Base-by-base conservation (phyloP, 2,329 filamentous ascomycete species). In the Periconia sp. region DNA sequence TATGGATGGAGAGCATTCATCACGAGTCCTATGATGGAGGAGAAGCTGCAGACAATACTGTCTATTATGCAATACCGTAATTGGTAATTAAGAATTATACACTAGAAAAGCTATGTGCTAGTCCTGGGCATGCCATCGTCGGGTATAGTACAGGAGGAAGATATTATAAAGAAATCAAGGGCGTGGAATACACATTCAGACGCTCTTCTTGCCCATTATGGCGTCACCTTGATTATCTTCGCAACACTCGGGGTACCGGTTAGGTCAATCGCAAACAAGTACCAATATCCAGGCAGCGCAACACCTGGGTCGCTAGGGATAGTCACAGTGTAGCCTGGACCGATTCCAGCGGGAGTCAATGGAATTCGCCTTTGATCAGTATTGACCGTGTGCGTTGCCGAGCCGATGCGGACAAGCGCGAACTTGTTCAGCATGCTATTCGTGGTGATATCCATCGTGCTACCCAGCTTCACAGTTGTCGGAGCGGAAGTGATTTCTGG, bases 321-420 rank as follows among this genome's bases (percentile, higher is more conserved):
- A 15, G n/a, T 5, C 15, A 18, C 31, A 11, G 18, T 17, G 13
- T 34, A 34, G 10, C 22, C n/a, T 5, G 9, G 10, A 13, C 31
- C 31, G 15, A 18, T 12, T 8, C 12, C 23, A 8, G 32, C 18
- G 11, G 34, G 17, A 10, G 37, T 50, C 15, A 63, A 33, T 2
- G 58, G 59, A 3, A 61, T 39, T 16, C 56, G 59, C 12, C 58
- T 45, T 43, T 64, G 61, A 23, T 63, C 58, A n/a, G 33, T 62
- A 33, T 64, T 64, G 16, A 63, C 52, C 4, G 59, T 61, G 37
- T 64, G 61, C 8, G 61, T 63, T 12, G 59, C 61, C 32, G 40
- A 61, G 11, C 59, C 59, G 15, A 64, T 60, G 21, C 61, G 53
- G 1, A 62, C 43, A 5, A 63, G 38, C 5, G 43, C 44, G 12